Percentiles rank a stretch among this genome's conserved stretches.
Conservation (phyloP, 305 asterid genomes). For the Fraxinus greggii region DNA sequence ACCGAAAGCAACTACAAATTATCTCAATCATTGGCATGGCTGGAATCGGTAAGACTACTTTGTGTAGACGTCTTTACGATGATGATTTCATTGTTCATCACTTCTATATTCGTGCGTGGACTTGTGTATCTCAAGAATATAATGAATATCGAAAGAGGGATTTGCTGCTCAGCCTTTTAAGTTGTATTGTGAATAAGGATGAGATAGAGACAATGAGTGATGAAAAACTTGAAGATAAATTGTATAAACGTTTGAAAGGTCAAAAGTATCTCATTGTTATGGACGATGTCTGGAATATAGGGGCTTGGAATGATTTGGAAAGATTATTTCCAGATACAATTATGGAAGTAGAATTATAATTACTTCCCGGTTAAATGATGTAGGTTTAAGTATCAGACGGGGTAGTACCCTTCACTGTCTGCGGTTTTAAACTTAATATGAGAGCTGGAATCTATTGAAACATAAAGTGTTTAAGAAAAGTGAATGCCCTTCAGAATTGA, state of each 20-base stretch:
- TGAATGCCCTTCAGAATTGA: constrained; percentile 11
- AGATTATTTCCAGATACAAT: constrained; percentile 12
- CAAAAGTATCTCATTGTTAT: constrained; percentile 26
- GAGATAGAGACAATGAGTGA: background rate
- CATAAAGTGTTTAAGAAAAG: constrained; percentile 10
- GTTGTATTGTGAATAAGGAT: background rate
- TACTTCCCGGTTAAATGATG: constrained; percentile 20
- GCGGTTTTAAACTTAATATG: constrained; percentile 2
- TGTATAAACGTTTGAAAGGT: constrained; percentile 16
- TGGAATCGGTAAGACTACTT: too few relatives aligned
- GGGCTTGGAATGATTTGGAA: constrained; percentile 18
- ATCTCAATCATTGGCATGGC: too few relatives aligned
- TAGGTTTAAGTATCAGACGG: constrained; percentile 4
- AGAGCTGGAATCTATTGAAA: constrained; percentile 24
- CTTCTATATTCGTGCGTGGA: constrained; percentile 25
- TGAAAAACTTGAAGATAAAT: constrained; percentile 4
- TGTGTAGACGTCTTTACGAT: too few relatives aligned
- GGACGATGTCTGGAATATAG: constrained; percentile 32
- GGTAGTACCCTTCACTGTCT: background rate
- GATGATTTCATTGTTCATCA: background rate
- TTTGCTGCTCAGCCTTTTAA: constrained; percentile 19
- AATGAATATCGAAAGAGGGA: constrained; percentile 9
- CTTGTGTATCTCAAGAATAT: constrained; percentile 14
- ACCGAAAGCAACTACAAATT: too few relatives aligned
- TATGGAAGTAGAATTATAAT: constrained; percentile 28